Evolutionary conservation across 768 basidiomycete species (phyloP), one percentile per base, ranked within the genome.

Genomic region (Epithele typhae): DNA sequence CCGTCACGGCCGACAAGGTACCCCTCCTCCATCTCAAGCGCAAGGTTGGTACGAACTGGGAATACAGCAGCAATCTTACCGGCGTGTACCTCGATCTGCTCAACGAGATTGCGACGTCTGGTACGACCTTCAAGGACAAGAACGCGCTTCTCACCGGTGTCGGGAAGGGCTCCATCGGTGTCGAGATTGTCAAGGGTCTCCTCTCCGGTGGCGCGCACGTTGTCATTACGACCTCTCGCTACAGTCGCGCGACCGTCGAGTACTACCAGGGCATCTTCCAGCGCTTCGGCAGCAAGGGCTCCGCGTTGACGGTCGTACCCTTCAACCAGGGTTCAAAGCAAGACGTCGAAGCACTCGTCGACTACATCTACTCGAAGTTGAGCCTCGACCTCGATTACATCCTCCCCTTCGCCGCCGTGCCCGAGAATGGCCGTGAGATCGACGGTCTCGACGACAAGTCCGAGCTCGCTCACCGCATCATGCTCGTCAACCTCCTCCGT

Each of bases 261-360:
- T 99, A 94, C 68, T 99, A 99, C 68, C 96, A 99, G 64, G 85
- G 86, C 37, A 94, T 98, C 67, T 99, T 87, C 81, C 96, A 98
- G 67, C 84, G 87, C 49, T 85, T 84, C 59, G 96, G 96, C 17
- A 92, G 91, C 57, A 86, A 91, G 54, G 95, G 94, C 8, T 94
- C 95, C n/a, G 89, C 92, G 17, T 77, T 99, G 37, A 93, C 93
- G 11, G 95, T 99, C 41, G 95, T 99, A 25, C 96, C 96, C 12
- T 99, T 98, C 81, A 99, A 99, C 62, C 95, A 98, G 65, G 96
- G 89, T 23, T 98, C 96, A 3, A 96, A 92, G 68, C 96, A 98
- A 65, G 96, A 99, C 55, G 92, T 97, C 32, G 96, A 99, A 60
- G 92, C 94, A 4, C 82, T 99, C 42, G 84, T 99, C 56, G 95